A percentile compares a stretch with the other conserved stretches of the same genome.
Evolutionary conservation across 495 filamentous ascomycete genomes (phyloP).

Genomic region (Penicillium chermesinum): DNA sequence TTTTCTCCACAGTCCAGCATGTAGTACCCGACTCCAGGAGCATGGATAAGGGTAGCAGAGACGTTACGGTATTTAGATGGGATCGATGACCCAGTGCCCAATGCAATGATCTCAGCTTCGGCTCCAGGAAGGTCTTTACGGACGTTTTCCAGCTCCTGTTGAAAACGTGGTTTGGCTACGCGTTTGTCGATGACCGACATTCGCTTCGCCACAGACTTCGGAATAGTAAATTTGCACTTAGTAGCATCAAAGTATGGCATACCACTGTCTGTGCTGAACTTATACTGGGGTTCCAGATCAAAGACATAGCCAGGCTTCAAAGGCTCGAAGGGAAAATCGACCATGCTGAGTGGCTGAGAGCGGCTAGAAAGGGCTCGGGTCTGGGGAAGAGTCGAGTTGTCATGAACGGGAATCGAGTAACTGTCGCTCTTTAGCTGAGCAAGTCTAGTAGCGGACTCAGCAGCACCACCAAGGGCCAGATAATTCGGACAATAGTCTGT

Average conservation of each 20-base stretch:
- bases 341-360: constrained; percentile 4
- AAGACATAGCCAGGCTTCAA: constrained; percentile 50
- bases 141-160: constrained; percentile 33
- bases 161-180: constrained; percentile 21
- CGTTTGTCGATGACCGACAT: constrained; percentile 24
- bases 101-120: constrained; percentile 74
- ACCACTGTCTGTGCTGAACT: constrained; percentile 45
- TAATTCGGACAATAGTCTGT: constrained; percentile 66
- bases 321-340: constrained; percentile 21
- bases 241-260: constrained; percentile 50
- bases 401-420: constrained; percentile 60
- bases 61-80: constrained; percentile 96
- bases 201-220: constrained; percentile 41
- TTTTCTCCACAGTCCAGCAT: constrained; percentile 90
- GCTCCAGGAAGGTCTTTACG: constrained; percentile 55
- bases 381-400: constrained; percentile 44
- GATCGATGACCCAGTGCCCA: constrained; percentile 84
- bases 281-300: constrained; percentile 60
- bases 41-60: constrained; percentile 75
- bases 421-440: constrained; percentile 62
- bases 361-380: constrained; percentile 14
- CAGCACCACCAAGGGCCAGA: constrained; percentile 59
- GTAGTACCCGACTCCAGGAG: constrained; percentile 79
- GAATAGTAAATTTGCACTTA: constrained; percentile 28
- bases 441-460: constrained; percentile 58